These are phyloP conservation scores for Sporothrix curviconia DNA, from an alignment of 2,329 filamentous ascomycete species.

Conservation along the genomic window DNA sequence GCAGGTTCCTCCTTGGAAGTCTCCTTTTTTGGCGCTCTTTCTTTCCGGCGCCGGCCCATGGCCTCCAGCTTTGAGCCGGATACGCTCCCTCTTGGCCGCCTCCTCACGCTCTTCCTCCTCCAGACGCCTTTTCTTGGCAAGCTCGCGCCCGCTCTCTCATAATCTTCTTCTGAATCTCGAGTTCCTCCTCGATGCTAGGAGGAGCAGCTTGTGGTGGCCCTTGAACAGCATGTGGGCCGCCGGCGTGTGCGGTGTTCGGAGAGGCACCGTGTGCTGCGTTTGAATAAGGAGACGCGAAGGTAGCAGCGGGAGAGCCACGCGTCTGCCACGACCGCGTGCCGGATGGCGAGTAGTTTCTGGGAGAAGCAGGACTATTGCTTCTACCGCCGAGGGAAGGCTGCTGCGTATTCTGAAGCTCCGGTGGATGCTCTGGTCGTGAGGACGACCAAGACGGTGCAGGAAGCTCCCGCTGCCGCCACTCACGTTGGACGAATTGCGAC, in stretches of 20 bases:
- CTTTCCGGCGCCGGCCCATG: conserved; percentile 59
- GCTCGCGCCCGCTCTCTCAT: conserved; percentile 66
- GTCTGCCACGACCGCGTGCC: conserved; percentile 34
- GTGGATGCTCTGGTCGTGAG: conserved; percentile 36
- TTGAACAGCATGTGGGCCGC: background rate
- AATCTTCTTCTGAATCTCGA: conserved; percentile 60
- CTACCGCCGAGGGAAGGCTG: conserved; percentile 45
- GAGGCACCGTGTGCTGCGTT: background rate
- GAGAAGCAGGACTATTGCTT: conserved; percentile 45
- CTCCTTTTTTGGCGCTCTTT: conserved; percentile 50
- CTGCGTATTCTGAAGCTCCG: conserved; percentile 38
- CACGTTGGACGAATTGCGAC: conserved; percentile 83
- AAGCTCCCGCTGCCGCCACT: conserved; percentile 76
- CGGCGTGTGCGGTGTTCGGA: background rate
- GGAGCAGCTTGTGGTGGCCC: background rate
- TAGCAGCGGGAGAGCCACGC: conserved; percentile 35
- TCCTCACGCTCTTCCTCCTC: conserved; percentile 68
- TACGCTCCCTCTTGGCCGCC: conserved; percentile 62
- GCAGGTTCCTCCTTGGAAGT: conserved; percentile 34
- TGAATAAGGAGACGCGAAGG: conserved; percentile 9
- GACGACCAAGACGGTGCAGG: conserved; percentile 49
- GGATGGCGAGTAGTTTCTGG: conserved; percentile 36
- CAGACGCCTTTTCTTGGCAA: conserved; percentile 59
- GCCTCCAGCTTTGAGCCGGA: conserved; percentile 66
- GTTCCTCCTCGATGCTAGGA: conserved; percentile 43